phyloP scores from a whole-genome alignment of 2,329 filamentous ascomycete species.

The Trichoderma oligosporum region DNA sequence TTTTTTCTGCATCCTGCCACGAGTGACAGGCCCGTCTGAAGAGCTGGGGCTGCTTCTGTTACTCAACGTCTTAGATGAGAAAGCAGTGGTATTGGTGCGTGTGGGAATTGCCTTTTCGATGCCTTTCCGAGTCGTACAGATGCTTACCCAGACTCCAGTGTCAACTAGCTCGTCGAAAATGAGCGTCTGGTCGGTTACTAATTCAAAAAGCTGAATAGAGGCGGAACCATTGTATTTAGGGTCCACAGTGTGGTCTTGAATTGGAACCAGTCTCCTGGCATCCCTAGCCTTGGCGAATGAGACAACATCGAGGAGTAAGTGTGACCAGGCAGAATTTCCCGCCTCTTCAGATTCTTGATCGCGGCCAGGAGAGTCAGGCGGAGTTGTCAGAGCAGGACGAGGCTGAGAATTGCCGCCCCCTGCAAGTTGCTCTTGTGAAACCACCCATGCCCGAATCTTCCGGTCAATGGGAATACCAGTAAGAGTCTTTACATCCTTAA shows the following conservation, averaged over 20 bases:
- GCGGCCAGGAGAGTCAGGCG: slow-evolving; percentile 39
- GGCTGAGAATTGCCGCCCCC: slow-evolving; percentile 34
- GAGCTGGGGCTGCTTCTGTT: slow-evolving; percentile 66
- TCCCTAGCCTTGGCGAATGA: slow-evolving; percentile 47
- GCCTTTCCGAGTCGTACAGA: slow-evolving; percentile 35
- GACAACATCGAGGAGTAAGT: slow-evolving; percentile 45
- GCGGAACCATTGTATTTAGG: slow-evolving; percentile 72
- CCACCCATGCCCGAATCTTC: slow-evolving; percentile 74
- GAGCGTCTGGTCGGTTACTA: slow-evolving; percentile 70
- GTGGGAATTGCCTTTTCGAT: slow-evolving; percentile 39
- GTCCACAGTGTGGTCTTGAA: slow-evolving; percentile 65
- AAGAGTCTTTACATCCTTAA: slow-evolving; percentile 67
- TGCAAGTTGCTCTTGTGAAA: slow-evolving; percentile 45
- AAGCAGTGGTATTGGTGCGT: slow-evolving; percentile 25
- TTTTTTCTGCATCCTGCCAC: slow-evolving; percentile 67
- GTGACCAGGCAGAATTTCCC: slow-evolving; percentile 37
- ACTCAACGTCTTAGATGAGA: slow-evolving; percentile 28
- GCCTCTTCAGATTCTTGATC: slow-evolving; percentile 25
- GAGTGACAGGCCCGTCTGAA: slow-evolving; percentile 56
- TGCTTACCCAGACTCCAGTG: slow-evolving; percentile 54
- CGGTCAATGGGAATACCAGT: slow-evolving; percentile 63
- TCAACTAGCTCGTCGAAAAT: slow-evolving; percentile 78
- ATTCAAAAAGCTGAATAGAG: slow-evolving; percentile 60
- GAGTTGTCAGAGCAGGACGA: slow-evolving; percentile 36
- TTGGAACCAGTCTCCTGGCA: slow-evolving; percentile 23